A percentile compares a stretch with the other conserved stretches of the same genome.
Evolutionary conservation across 768 basidiomycete genomes (phyloP).

Genomic region (Sistotremastrum niveocremeum): DNA sequence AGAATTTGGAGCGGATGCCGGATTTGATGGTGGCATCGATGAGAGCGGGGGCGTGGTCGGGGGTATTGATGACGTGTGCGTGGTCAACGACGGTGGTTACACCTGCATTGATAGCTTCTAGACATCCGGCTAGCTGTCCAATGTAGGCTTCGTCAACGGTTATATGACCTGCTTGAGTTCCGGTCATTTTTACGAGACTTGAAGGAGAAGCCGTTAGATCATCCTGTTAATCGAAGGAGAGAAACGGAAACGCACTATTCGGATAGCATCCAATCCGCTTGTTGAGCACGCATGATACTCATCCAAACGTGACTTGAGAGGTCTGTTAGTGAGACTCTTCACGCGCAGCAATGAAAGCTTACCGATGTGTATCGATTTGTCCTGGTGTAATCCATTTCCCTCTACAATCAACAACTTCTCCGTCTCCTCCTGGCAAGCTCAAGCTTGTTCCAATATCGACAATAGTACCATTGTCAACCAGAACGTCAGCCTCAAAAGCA

Average conservation of each 20-base stretch:
- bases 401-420: constrained; percentile 15
- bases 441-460: constrained; percentile 12
- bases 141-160: constrained; percentile 16
- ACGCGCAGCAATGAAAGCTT: neutral
- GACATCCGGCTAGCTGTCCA: constrained; percentile 18
- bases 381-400: constrained; percentile 19
- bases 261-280: constrained; percentile 8
- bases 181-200: constrained; percentile 4
- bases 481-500: constrained; percentile 13
- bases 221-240: constrained; percentile 1
- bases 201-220: neutral
- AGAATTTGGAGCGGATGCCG: constrained; percentile 16
- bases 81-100: constrained; percentile 21
- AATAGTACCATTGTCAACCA: constrained; percentile 15
- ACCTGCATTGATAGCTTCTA: constrained; percentile 18
- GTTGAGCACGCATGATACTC: constrained; percentile 12
- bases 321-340: neutral
- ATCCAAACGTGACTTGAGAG: constrained; percentile 15
- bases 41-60: constrained; percentile 13
- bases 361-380: constrained; percentile 20
- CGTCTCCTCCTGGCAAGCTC: constrained; percentile 4
- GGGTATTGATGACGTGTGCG: constrained; percentile 15
- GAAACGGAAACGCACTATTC: constrained; percentile 16
- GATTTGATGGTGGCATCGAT: constrained; percentile 15
- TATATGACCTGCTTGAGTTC: neutral